Conservation (phyloP, 2,329 filamentous ascomycete species). For the Trichophyton simii region DNA sequence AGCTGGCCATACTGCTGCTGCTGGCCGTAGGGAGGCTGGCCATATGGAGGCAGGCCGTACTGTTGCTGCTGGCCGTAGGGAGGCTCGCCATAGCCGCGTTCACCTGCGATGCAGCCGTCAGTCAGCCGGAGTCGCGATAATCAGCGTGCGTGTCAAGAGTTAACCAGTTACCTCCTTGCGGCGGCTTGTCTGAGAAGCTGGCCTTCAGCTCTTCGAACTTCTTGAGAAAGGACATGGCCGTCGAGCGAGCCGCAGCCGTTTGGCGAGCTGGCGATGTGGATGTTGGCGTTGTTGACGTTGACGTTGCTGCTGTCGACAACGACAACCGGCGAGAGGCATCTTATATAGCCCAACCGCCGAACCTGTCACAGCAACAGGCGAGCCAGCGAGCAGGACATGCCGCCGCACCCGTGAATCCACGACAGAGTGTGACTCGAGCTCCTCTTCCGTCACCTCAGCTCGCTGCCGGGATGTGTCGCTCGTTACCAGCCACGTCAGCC, state of each 20-base stretch:
- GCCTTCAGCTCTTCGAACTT: conserved; percentile 39
- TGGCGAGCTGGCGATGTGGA: not conserved
- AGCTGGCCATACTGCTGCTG: not conserved
- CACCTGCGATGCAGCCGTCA: not conserved
- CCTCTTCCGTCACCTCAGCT: no score
- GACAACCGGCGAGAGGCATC: no score
- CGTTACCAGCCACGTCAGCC: not conserved
- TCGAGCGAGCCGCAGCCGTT: not conserved
- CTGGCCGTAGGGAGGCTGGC: conserved; percentile 15
- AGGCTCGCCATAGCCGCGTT: conserved; percentile 12
- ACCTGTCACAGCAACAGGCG: no score
- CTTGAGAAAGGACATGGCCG: conserved; percentile 35
- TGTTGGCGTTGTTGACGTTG: not conserved
- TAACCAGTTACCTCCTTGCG: not conserved
- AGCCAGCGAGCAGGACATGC: no score
- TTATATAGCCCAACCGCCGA: no score
- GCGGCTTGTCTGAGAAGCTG: conserved; percentile 22
- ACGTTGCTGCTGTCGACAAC: no score
- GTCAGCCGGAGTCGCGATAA: not conserved
- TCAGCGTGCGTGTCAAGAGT: no score
- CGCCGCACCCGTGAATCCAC: no score
- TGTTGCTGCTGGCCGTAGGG: conserved; percentile 11
- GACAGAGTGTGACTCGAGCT: no score
- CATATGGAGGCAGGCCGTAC: conserved; percentile 8
- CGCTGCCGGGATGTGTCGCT: not conserved